Evolutionary conservation across 495 filamentous ascomycete genomes (phyloP).

Genomic region (Lasiosphaeris hirsuta): DNA sequence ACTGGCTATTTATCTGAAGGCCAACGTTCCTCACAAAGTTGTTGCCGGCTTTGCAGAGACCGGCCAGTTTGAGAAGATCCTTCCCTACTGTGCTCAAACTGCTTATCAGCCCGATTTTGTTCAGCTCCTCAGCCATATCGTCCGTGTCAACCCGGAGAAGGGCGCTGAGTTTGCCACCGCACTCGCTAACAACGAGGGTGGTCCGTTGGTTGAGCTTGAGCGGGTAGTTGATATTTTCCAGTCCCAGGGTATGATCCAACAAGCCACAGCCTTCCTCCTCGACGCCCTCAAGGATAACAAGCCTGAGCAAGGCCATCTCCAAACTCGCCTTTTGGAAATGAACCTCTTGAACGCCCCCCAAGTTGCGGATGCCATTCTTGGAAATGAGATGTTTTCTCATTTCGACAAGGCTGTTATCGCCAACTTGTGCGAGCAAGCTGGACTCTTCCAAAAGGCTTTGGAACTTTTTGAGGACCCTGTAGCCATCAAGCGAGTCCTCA

Average conservation of each 20-base stretch:
- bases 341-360: slow-evolving; percentile 94
- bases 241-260: slow-evolving; percentile 94
- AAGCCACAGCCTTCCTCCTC: slow-evolving; percentile 93
- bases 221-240: slow-evolving; percentile 97
- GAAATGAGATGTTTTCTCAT: slow-evolving; percentile 96
- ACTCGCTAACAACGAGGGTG: slow-evolving; percentile 80
- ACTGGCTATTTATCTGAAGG: slow-evolving; percentile 78
- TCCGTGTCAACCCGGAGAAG: slow-evolving; percentile 89
- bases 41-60: slow-evolving; percentile 93
- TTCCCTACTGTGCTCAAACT: slow-evolving; percentile 78
- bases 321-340: slow-evolving; percentile 96
- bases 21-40: slow-evolving; percentile 85
- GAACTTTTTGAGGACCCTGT: slow-evolving; percentile 91
- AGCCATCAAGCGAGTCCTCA: slow-evolving; percentile 81
- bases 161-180: slow-evolving; percentile 88
- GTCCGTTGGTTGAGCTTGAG: slow-evolving; percentile 85
- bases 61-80: slow-evolving; percentile 92
- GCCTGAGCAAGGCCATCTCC: slow-evolving; percentile 87
- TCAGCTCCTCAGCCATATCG: slow-evolving; percentile 84
- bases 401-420: slow-evolving; percentile 88
- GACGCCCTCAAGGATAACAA: slow-evolving; percentile 92
- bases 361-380: slow-evolving; percentile 94
- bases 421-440: slow-evolving; percentile 86
- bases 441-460: slow-evolving; percentile 79
- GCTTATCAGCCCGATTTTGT: slow-evolving; percentile 92